Conservation (phyloP, 345 rosid species). For the Populus davidiana region DNA sequence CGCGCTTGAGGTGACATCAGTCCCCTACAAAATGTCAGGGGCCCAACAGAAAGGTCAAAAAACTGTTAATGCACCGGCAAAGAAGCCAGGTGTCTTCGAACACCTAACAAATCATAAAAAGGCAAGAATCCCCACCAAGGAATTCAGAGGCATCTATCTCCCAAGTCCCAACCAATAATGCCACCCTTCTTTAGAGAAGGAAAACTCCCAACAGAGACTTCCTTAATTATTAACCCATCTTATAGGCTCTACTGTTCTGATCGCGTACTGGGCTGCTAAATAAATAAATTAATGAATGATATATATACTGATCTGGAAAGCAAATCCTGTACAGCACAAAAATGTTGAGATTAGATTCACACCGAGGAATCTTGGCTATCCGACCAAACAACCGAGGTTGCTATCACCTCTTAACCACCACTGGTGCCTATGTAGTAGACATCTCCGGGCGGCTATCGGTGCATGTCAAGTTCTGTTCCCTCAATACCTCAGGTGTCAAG, state of each 20-base stretch:
- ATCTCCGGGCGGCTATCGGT: background rate
- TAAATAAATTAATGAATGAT: conserved; percentile 28
- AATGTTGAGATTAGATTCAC: background rate
- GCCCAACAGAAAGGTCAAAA: background rate
- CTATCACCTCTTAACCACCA: background rate
- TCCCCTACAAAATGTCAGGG: background rate
- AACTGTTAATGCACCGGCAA: background rate
- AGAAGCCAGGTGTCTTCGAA: conserved; percentile 3
- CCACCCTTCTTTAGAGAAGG: background rate
- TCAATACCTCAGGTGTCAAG: conserved; percentile 2
- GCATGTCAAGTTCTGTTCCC: background rate
- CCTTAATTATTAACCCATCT: background rate
- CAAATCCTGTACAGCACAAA: background rate
- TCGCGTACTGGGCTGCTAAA: background rate
- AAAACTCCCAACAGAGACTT: background rate
- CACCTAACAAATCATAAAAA: conserved; percentile 4
- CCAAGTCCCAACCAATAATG: background rate
- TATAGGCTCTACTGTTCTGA: background rate
- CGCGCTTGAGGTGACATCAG: background rate
- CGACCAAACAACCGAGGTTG: background rate
- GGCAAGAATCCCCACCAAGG: background rate
- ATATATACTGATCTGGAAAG: conserved; percentile 6
- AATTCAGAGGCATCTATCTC: background rate
- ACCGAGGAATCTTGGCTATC: background rate
- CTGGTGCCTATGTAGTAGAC: background rate